A percentile compares a stretch with the other conserved stretches of the same genome.
Evolutionary conservation across 139 green algal species (phyloP).

Genomic region (Picochlorum sp.): DNA sequence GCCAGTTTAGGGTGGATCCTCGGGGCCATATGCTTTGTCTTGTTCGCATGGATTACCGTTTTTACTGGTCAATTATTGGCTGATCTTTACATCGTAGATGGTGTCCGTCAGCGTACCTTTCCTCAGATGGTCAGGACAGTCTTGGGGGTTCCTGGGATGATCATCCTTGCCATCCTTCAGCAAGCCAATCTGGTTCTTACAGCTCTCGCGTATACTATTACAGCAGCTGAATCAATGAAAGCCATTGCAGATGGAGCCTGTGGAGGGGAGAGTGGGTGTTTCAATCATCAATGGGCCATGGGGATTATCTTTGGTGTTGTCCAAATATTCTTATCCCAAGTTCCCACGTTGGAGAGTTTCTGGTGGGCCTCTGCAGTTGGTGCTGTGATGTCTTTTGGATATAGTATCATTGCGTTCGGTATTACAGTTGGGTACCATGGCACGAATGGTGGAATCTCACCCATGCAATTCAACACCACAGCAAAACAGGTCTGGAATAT

Average conservation of each 20-base stretch:
- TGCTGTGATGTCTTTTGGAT: constrained; percentile 34
- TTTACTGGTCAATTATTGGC: constrained; percentile 30
- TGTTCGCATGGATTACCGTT: constrained; percentile 23
- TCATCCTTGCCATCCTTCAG: constrained; percentile 28
- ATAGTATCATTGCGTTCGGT: constrained; percentile 34
- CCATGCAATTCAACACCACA: background rate
- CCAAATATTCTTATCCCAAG: constrained; percentile 20
- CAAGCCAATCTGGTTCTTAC: constrained; percentile 39
- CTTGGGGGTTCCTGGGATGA: constrained; percentile 7
- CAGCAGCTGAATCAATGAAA: constrained; percentile 27
- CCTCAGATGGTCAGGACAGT: constrained; percentile 10
- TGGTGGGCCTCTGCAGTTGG: constrained; percentile 37
- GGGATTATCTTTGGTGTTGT: constrained; percentile 9
- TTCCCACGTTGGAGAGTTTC: constrained; percentile 24
- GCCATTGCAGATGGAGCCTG: constrained; percentile 8
- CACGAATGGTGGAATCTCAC: constrained; percentile 8
- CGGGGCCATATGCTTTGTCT: constrained; percentile 23
- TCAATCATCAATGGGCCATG: constrained; percentile 17
- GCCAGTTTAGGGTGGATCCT: constrained; percentile 23
- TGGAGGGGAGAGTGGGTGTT: constrained; percentile 6
- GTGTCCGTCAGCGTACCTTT: background rate
- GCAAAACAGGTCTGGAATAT: constrained; percentile 15
- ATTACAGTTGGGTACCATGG: constrained; percentile 13
- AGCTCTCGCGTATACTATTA: constrained; percentile 34
- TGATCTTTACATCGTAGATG: constrained; percentile 27